These are phyloP conservation scores for Pascua guehoae DNA, from an alignment of 1,284 basidiomycete species.

Conservation along the genomic window DNA sequence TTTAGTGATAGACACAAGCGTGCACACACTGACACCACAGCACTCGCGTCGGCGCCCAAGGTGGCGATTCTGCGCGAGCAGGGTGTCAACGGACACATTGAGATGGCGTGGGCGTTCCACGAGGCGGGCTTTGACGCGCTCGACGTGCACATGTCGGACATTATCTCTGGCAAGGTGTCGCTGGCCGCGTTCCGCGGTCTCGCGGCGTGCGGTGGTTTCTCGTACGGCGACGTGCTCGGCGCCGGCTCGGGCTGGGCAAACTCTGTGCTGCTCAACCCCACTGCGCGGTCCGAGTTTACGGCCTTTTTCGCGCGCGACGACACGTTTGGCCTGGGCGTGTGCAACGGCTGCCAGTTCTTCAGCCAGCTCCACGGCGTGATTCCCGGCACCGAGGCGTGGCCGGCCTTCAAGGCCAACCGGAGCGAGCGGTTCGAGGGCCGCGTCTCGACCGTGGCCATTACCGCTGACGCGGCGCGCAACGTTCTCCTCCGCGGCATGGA, in stretches of 20 bases:
- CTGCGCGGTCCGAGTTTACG: slow-evolving; percentile 69
- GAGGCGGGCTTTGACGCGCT: slow-evolving; percentile 89
- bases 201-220: slow-evolving; percentile 96
- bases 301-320: slow-evolving; percentile 74
- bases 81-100: slow-evolving; percentile 95
- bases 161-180: slow-evolving; percentile 67
- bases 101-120: slow-evolving; percentile 98
- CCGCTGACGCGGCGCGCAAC: slow-evolving; percentile 53
- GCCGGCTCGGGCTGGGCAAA: slow-evolving; percentile 98
- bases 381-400: slow-evolving; percentile 82
- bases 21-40: slow-evolving; percentile 8
- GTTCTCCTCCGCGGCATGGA: slow-evolving; percentile 88
- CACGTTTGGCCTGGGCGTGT: slow-evolving; percentile 90
- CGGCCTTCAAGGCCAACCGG: slow-evolving; percentile 82
- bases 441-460: slow-evolving; percentile 74
- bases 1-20: background rate
- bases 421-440: slow-evolving; percentile 90
- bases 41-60: slow-evolving; percentile 62
- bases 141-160: slow-evolving; percentile 98
- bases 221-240: slow-evolving; percentile 96
- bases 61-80: slow-evolving; percentile 97
- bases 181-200: slow-evolving; percentile 76
- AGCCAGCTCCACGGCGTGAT: slow-evolving; percentile 81
- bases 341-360: slow-evolving; percentile 98
- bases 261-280: slow-evolving; percentile 76